These are phyloP conservation scores for Yamadazyma siamensis DNA, from an alignment of 1,139 yeast genomes.

Conservation along the genomic window DNA sequence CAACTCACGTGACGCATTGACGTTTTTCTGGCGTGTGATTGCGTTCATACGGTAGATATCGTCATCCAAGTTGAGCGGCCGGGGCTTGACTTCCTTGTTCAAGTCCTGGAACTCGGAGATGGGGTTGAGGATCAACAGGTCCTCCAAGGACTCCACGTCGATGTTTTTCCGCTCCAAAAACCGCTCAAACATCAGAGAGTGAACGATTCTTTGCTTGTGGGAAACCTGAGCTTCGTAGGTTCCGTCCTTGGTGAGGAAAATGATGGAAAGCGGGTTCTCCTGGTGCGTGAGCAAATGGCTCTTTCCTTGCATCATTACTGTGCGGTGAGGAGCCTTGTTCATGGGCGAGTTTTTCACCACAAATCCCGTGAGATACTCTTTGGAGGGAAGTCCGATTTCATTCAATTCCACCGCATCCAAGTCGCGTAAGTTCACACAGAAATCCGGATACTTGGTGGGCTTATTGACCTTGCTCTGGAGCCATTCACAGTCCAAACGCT, in stretches of 20 bases:
- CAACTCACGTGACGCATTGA: slow-evolving; percentile 13
- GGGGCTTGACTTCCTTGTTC: slow-evolving; percentile 11
- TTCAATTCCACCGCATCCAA: slow-evolving; percentile 18
- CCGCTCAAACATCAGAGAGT: slow-evolving; percentile 23
- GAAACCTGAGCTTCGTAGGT: slow-evolving; percentile 25
- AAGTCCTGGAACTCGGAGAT: slow-evolving; percentile 14
- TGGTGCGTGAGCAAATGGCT: slow-evolving; percentile 42
- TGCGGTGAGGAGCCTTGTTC: slow-evolving; percentile 27
- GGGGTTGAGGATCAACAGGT: slow-evolving; percentile 17
- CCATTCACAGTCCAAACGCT: slow-evolving; percentile 22
- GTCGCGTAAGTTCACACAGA: slow-evolving; percentile 21
- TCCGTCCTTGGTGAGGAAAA: slow-evolving; percentile 39
- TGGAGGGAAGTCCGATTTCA: slow-evolving; percentile 18
- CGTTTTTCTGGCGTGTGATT: slow-evolving; percentile 12
- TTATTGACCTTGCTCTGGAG: slow-evolving; percentile 15
- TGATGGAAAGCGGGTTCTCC: slow-evolving; percentile 39
- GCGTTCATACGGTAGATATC: slow-evolving; percentile 20
- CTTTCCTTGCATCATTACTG: slow-evolving; percentile 34
- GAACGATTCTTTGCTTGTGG: slow-evolving; percentile 20
- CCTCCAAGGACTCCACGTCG: slow-evolving; percentile 15
- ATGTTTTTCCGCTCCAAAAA: slow-evolving; percentile 20
- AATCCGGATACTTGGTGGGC: slow-evolving; percentile 20
- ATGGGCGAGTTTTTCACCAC: slow-evolving; percentile 24
- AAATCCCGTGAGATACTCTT: slow-evolving; percentile 22
- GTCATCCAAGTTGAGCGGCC: slow-evolving; percentile 15